Conservation (phyloP, 163 green algal species). For the Scenedesmus sp. region DNA sequence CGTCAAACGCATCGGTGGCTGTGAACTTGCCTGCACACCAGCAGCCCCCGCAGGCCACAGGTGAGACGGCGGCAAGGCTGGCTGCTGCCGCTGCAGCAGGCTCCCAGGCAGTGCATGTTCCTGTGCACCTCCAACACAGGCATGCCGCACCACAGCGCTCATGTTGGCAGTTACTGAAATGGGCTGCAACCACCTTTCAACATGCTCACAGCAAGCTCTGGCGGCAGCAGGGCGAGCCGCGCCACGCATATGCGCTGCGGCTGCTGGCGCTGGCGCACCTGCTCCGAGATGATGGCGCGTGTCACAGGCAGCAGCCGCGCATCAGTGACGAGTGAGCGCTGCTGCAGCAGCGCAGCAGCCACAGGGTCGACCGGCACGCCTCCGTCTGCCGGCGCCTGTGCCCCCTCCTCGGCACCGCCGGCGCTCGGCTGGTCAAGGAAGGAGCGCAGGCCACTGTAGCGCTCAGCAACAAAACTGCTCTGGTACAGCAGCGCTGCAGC, state of each 20-base stretch:
- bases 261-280: conserved; percentile 27
- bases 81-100: neutral
- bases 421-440: conserved; percentile 74
- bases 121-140: too few relatives aligned
- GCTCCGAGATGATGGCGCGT: conserved; percentile 75
- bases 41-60: neutral
- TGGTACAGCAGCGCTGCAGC: conserved; percentile 83
- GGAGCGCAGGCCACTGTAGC: conserved; percentile 78
- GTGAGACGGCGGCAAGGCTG: neutral
- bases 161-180: too few relatives aligned
- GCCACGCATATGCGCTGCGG: neutral
- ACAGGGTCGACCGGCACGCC: neutral
- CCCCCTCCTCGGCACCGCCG: neutral
- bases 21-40: conserved; percentile 62
- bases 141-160: too few relatives aligned
- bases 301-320: conserved; percentile 78
- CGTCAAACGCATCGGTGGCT: conserved; percentile 78
- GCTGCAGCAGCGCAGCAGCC: conserved; percentile 20
- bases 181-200: too few relatives aligned
- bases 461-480: conserved; percentile 83
- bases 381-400: neutral
- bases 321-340: conserved; percentile 58
- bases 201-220: neutral
- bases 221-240: neutral
- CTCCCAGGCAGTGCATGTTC: too few relatives aligned